phyloP scores from a whole-genome alignment of 768 basidiomycete genomes.

The Tulasnella sp. region DNA sequence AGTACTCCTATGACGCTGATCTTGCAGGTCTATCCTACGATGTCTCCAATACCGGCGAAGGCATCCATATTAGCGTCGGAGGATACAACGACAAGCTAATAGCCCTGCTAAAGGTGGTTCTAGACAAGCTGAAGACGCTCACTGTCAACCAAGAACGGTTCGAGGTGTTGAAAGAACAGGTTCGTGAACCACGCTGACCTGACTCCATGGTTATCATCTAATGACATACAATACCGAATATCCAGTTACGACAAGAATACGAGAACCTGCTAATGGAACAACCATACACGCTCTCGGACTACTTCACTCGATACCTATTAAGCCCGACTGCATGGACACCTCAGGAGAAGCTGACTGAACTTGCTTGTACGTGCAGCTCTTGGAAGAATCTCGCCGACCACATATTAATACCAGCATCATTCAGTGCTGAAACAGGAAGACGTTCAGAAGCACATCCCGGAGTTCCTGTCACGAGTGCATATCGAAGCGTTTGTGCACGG shows the following conservation, averaged over 20 bases:
- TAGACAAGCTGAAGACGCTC: slow-evolving; percentile 56
- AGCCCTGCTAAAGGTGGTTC: slow-evolving; percentile 58
- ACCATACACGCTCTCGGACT: slow-evolving; percentile 69
- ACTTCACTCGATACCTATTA: slow-evolving; percentile 60
- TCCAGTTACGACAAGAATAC: slow-evolving; percentile 63
- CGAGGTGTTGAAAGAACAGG: slow-evolving; percentile 75
- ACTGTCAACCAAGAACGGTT: slow-evolving; percentile 62
- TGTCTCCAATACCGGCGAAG: slow-evolving; percentile 50
- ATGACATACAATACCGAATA: neutral
- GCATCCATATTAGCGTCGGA: slow-evolving; percentile 53
- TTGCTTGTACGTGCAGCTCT: slow-evolving; percentile 49
- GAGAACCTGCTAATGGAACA: slow-evolving; percentile 81
- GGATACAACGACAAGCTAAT: slow-evolving; percentile 90
- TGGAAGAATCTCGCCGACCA: neutral
- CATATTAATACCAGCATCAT: neutral
- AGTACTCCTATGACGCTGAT: slow-evolving; percentile 87
- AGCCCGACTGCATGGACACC: slow-evolving; percentile 65
- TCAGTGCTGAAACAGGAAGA: slow-evolving; percentile 65
- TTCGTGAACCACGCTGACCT: too few species aligned
- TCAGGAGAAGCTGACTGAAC: slow-evolving; percentile 61
- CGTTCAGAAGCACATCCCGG: slow-evolving; percentile 47
- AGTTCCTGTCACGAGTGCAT: slow-evolving; percentile 53
- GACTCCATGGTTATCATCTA: too few species aligned
- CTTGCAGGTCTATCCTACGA: slow-evolving; percentile 78
- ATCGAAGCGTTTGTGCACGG: slow-evolving; percentile 70